Evolutionary conservation across 2,329 filamentous ascomycete genomes (phyloP).

Genomic region (Dactylella cylindrospora): DNA sequence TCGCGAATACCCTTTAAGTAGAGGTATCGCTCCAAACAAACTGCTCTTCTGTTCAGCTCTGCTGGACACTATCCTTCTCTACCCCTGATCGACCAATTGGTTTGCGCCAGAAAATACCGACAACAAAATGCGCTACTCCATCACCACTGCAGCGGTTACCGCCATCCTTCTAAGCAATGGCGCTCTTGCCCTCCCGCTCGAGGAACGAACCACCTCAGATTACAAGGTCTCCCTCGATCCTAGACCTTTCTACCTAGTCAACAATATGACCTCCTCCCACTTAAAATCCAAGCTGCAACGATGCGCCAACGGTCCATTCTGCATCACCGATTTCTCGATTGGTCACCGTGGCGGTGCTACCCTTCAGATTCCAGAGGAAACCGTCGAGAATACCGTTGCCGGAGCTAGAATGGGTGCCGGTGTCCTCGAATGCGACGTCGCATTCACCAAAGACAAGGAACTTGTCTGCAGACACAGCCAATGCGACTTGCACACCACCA

Average conservation of each 20-base stretch:
- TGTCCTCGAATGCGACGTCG: conserved; percentile 68
- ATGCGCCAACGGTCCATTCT: conserved; percentile 59
- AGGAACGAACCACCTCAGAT: conserved; percentile 4
- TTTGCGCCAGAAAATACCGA: too few species aligned
- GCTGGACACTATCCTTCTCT: too few species aligned
- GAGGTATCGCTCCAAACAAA: conserved; percentile 16
- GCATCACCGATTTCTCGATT: conserved; percentile 62
- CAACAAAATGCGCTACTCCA: conserved; percentile 29
- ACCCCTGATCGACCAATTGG: too few species aligned
- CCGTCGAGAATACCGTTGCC: conserved; percentile 61
- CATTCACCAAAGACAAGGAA: conserved; percentile 65
- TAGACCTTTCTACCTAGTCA: conserved; percentile 65
- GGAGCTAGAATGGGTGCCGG: conserved; percentile 69
- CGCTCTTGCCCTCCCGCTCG: conserved; percentile 8
- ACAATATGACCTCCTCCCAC: conserved; percentile 63
- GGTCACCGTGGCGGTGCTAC: conserved; percentile 65
- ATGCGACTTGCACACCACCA: conserved; percentile 69
- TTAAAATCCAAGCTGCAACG: conserved; percentile 63
- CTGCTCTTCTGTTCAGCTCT: too few species aligned
- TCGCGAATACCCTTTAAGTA: conserved; percentile 22
- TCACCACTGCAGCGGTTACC: conserved; percentile 16
- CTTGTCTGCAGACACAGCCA: conserved; percentile 70
- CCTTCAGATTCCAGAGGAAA: conserved; percentile 67
- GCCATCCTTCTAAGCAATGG: conserved; percentile 25
- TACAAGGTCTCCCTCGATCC: conserved; percentile 61